Base-by-base conservation (phyloP, 1,139 yeast genomes). In the Hyphopichia fennica region DNA sequence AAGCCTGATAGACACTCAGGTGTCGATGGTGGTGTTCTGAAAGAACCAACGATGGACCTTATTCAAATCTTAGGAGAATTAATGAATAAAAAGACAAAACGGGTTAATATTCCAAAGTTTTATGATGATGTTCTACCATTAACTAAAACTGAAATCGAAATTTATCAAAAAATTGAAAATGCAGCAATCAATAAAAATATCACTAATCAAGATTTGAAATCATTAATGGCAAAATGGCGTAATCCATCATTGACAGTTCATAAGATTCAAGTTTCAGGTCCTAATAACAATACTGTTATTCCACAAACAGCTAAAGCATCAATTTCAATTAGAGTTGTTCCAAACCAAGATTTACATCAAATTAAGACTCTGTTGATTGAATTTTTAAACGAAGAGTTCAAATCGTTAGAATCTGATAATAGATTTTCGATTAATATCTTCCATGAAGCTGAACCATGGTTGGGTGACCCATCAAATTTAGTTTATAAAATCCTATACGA, bases 381-480 rank as follows among this genome's bases (percentile, higher is more conserved):
- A 0, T 81, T 73, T 53, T 56, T 93, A 36, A 52, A 67, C 0
- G 53, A 60, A 0, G 50, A 57, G 1, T 65, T 64, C 41, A 44
- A 49, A 1, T 54, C 58, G 9, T 63, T 89, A 37, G 56, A 70
- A 3, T 77, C 95, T 0, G 77, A 75, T 8, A 93, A 93, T 60
- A 71, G 73, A 32, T 56, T 91, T 30, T 62, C 67, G 15, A 65
- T 91, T 17, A 69, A 76, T 31, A 75, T 89, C 33, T 75, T 83
- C 49, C 90, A 89, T 55, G 93, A 86, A 56, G 96, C 96, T 0
- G 98, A 91, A 56, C 96, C 98, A 2, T 93, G 99, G 99, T 68
- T 93, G 11, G 98, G 97, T 4, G 90, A 93, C 52, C 87, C 93
- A 4, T 62, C 73, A 10, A 90, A 87, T 57, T 74, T 74, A 34